Evolutionary conservation across 106 monocot genomes (phyloP).

Genomic region (Dendrobium huoshanense): DNA sequence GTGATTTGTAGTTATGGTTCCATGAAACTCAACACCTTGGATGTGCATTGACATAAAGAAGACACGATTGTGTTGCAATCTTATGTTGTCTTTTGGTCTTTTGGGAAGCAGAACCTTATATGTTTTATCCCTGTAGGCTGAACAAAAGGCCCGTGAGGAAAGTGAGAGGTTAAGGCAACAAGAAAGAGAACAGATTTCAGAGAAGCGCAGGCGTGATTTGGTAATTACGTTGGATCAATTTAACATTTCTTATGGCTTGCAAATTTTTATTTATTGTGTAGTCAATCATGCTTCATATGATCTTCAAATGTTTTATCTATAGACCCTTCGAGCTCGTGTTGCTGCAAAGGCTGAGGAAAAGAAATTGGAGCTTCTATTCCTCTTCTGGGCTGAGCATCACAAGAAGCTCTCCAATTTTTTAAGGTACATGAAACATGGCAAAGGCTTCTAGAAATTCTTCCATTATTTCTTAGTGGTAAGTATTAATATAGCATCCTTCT

Average conservation of each 20-base stretch:
- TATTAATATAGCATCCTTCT: not conserved
- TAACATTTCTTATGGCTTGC: not conserved
- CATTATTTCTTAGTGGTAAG: constrained; percentile 8
- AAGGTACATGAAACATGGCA: constrained; percentile 48
- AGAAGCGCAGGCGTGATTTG: constrained; percentile 91
- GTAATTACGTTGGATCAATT: constrained; percentile 18
- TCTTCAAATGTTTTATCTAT: not conserved
- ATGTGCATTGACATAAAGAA: not conserved
- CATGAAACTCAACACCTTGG: not conserved
- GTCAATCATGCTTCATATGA: constrained; percentile 2
- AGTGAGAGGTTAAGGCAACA: constrained; percentile 86
- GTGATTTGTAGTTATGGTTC: not conserved
- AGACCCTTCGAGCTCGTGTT: constrained; percentile 97
- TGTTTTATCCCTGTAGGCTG: constrained; percentile 46
- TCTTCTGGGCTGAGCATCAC: constrained; percentile 95
- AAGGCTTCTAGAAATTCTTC: constrained; percentile 3
- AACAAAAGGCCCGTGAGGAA: constrained; percentile 90
- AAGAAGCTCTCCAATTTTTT: constrained; percentile 91
- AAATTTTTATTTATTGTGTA: not conserved
- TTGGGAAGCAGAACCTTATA: not conserved
- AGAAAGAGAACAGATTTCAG: constrained; percentile 79
- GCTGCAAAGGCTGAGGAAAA: constrained; percentile 96
- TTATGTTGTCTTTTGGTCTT: not conserved
- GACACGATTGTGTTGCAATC: not conserved
- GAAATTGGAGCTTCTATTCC: constrained; percentile 78